Evolutionary conservation across 139 green algal species (phyloP), one percentile per base, ranked within the genome.

Genomic region (Coccomyxa sp.): DNA sequence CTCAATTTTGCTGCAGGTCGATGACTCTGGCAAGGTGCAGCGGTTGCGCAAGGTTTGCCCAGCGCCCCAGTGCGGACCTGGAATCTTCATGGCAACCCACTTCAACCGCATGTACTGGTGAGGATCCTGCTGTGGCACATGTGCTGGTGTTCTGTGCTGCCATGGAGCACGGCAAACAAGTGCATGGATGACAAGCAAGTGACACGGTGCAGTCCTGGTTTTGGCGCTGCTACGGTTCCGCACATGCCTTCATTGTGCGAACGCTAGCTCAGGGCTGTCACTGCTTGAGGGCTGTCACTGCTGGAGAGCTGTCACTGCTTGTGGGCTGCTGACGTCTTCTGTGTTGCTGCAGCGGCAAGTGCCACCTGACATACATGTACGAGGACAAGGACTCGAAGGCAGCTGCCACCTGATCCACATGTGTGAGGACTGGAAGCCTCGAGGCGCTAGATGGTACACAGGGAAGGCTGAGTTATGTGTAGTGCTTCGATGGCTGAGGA

Each of bases 21-120:
- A 98, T 85, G 95, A 97, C 85, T 92, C 85, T 31, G 95, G 95
- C 88, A 99, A 98, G 93, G 95, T 99, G 70, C 87, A 95, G 85
- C 92, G 95, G 75, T 87, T 98, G 80, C 91, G 93, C 85, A 98
- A 98, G 95, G 90, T 96, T 79, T 99, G 95, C 94, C 95, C 95
- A 74, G 77, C 88, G 73, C 84, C 89, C 73, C 50, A 81, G 55
- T 98, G 95, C 88, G 95, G 95, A 76, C 89, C 95, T n/a, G 96
- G 95, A 70, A 96, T 93, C 68, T 99, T 99, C 92, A 98, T 99
- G 95, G 96, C 96, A 71, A 97, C 93, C 39, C 95, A 98, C 92
- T 97, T 95, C 84, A 94, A 98, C 90, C 91, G 95, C 77, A 89
- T 97, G 40, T 97, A 98, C 92, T 98, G 89, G 82, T 86, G 64